Base-by-base conservation (phyloP, 129 eudicot species). In the Apium graveolens region DNA sequence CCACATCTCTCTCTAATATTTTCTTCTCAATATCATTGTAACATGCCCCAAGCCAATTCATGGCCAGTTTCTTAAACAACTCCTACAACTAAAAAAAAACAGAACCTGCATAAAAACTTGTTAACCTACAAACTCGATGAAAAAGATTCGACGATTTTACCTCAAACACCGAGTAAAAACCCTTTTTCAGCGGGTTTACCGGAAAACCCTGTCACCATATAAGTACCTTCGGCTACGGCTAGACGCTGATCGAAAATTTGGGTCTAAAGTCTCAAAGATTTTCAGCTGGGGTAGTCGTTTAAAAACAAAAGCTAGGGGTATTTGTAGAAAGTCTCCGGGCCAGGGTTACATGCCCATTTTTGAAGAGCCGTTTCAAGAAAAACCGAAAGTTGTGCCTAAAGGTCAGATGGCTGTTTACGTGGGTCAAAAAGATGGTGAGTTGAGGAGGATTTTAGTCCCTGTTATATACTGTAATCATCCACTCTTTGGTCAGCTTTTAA, bases 401-500 rank as follows among this genome's bases (percentile, higher is more conserved):
- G 98, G 98, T 76, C 85, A 94, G 51, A 43, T 94, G 85, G 96
- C 98, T 83, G 96, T 94, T 32, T 91, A 94, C 57, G 97, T 94
- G 68, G 96, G 96, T 26, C 86, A 86, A 66, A 84, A 90, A 74
- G 97, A 90, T 66, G 97, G 90, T 5, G 93, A 91, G 5, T 86
- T 79, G 51, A 68, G 84, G 73, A 85, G 96, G 85, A 90, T 94
- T 34, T 83, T 90, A 82, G 97, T 94, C 80, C 98, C 98, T 31
- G 96, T 94, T 46, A 84, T 94, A 44, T 94, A 91, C 66, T 79
- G 92, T 38, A 94, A 94, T 75, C 98, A 94, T 75, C 98, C 98
- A 7, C 78, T 91, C 75, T 94, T 94, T 78, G 88, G 92, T 17
- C 86, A 88, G 85, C 73, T 94, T 79, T 75, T 94, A 78, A 86